Evolutionary conservation across 306 rosid genomes (phyloP), one percentile per base, ranked within the genome.

Genomic region (Rosa persica): DNA sequence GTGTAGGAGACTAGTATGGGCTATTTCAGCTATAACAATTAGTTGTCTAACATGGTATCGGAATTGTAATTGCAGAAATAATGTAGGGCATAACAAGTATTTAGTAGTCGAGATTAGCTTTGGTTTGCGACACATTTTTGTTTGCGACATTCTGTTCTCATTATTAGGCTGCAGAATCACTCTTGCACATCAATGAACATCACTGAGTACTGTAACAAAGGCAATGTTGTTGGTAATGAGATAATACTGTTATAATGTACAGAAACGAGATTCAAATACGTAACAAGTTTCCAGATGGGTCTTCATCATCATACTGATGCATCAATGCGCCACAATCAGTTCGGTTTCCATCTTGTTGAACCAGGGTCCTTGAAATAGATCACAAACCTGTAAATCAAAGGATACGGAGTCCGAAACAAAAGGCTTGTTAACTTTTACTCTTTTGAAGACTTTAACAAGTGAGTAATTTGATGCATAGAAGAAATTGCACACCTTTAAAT

Each of bases 401-500:
- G 23, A 38, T 36, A 62, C 17, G 58, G 9, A 52, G 58, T 19
- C 68, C 40, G 4, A 66, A 38, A 36, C 1, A 9, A 36, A 36
- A 40, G n/a, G 43, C 71, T 67, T 67, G 71, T 67, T 4, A 8
- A 67, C 8, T 19, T 20, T 1, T 17, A 20, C 9, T 19, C 12
- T 67, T 17, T 19, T 20, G 22, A 39, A 44, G 36, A 42, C 36
- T 12, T 40, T 1, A 19, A 27, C 25, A 23, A 72, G 34, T 48
- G 40, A 71, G 12, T 15, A 46, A 25, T 71, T 15, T 17, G 51
- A 39, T 22, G 65, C 49, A 47, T 42, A 2, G 23, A 72, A 3
- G 38, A 49, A 52, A 46, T 54, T 20, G 25, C 78, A 10, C 74
- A 84, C 85, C 69, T 20, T 74, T 36, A 54, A 20, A 58, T 68